These are phyloP conservation scores for Endothia cerciana DNA, from an alignment of 2,329 filamentous ascomycete genomes.

Conservation along the genomic window DNA sequence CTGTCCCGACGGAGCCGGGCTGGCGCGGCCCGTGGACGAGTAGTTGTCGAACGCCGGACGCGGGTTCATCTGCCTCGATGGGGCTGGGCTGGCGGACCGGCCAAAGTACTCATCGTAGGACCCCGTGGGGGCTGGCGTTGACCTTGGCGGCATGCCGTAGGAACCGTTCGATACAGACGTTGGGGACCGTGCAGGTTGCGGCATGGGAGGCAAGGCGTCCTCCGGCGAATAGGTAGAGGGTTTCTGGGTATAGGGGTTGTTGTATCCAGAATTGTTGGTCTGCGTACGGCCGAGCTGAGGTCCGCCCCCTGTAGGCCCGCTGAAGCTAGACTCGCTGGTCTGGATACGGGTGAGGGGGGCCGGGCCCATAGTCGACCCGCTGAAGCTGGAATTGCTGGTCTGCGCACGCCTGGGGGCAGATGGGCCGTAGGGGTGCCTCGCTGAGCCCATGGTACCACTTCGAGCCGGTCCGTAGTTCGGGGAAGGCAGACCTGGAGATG, in stretches of 20 bases:
- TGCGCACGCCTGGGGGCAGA: constrained; percentile 34
- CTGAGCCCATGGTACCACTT: constrained; percentile 31
- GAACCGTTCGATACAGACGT: constrained; percentile 27
- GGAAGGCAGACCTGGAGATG: constrained; percentile 37
- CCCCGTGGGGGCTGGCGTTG: constrained; percentile 23
- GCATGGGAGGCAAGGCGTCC: constrained; percentile 33
- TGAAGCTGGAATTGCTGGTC: constrained; percentile 34
- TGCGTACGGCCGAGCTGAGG: constrained; percentile 34
- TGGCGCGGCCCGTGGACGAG: constrained; percentile 34
- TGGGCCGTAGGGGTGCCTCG: constrained; percentile 33
- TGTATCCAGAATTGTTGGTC: constrained; percentile 34
- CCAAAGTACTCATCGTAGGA: constrained; percentile 29
- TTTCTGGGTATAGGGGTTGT: constrained; percentile 30
- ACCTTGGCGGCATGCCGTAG: constrained; percentile 28
- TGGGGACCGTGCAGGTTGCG: constrained; percentile 35
- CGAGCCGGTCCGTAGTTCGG: constrained; percentile 31
- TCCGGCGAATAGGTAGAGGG: constrained; percentile 29
- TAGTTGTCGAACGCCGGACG: constrained; percentile 31
- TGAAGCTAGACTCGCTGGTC: constrained; percentile 33
- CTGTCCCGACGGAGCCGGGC: constrained; percentile 37
- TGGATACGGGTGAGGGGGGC: constrained; percentile 35
- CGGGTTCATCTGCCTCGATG: constrained; percentile 18
- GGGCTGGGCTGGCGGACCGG: constrained; percentile 25
- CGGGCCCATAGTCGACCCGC: constrained; percentile 24
- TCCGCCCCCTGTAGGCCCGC: constrained; percentile 22